Evolutionary conservation across 2,329 filamentous ascomycete species (phyloP).

Genomic region (Neonectria magnoliae): DNA sequence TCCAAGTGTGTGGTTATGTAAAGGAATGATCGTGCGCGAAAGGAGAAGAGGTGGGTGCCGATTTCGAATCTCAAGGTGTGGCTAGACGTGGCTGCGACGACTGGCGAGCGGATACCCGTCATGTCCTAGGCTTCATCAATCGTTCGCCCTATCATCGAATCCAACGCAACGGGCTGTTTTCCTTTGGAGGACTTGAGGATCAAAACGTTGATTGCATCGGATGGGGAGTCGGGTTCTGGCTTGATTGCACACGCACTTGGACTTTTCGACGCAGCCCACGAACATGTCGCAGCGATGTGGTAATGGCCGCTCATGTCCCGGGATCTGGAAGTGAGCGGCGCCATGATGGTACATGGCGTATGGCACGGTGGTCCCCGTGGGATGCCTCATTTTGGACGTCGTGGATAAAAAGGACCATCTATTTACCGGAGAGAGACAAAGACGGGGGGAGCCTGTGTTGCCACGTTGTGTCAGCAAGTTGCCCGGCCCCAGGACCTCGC

Average conservation of each 20-base stretch:
- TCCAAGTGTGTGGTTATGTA: slow-evolving; percentile 90
- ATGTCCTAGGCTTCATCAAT: slow-evolving; percentile 23
- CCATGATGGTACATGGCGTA: slow-evolving; percentile 39
- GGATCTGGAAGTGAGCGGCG: slow-evolving; percentile 32
- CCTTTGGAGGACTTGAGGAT: slow-evolving; percentile 30
- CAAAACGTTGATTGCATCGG: slow-evolving; percentile 49
- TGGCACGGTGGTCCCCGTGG: slow-evolving; percentile 39
- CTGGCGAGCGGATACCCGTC: slow-evolving; percentile 23
- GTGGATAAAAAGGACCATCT: slow-evolving; percentile 39
- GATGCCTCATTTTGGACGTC: slow-evolving; percentile 39
- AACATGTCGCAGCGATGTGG: slow-evolving; percentile 35
- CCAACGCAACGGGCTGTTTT: slow-evolving; percentile 33
- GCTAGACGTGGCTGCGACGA: slow-evolving; percentile 17
- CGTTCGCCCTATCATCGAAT: slow-evolving; percentile 30
- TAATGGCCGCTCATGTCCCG: slow-evolving; percentile 27
- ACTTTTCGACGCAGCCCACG: slow-evolving; percentile 35
- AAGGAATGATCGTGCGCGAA: slow-evolving; percentile 41
- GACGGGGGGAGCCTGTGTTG: slow-evolving; percentile 28
- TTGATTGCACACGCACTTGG: slow-evolving; percentile 43
- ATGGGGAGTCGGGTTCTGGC: slow-evolving; percentile 52
- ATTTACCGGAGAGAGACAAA: slow-evolving; percentile 38
- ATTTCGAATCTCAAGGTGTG: slow-evolving; percentile 24
- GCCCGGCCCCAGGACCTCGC: slow-evolving; percentile 36
- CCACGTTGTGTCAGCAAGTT: slow-evolving; percentile 30
- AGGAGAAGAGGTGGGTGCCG: slow-evolving; percentile 25